Percentiles rank a stretch among this genome's conserved stretches.
Conservation (phyloP, 163 green algal species). For the Prototheca stagnorum region DNA sequence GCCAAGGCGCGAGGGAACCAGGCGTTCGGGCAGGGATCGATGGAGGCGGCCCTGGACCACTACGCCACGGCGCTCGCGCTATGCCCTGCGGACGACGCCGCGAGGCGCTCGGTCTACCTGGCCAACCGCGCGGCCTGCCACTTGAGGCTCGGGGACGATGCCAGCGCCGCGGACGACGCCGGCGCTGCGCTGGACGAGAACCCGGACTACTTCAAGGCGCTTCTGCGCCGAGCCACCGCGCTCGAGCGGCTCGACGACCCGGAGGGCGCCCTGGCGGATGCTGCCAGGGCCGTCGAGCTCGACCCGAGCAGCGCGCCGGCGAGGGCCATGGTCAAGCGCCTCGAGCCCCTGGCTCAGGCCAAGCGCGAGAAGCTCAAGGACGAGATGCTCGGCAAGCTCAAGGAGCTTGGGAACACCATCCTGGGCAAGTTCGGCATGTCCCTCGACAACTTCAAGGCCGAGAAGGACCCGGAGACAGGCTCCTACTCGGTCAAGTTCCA, state of each 20-base stretch:
- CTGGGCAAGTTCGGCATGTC: constrained; percentile 90
- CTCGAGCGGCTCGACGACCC: constrained; percentile 64
- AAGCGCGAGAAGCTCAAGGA: constrained; percentile 74
- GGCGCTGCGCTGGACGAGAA: constrained; percentile 51
- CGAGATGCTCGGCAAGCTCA: constrained; percentile 89
- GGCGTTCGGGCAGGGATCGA: no score
- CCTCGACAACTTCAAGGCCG: constrained; percentile 94
- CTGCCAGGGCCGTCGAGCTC: constrained; percentile 45
- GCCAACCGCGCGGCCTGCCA: constrained; percentile 57
- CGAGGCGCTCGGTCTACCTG: constrained; percentile 51
- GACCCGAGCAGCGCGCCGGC: constrained; percentile 36
- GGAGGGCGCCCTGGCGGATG: constrained; percentile 57
- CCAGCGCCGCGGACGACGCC: constrained; percentile 30
- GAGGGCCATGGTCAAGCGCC: constrained; percentile 10
- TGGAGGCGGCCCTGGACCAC: no score
- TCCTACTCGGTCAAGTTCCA: constrained; percentile 86
- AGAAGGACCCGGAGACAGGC: constrained; percentile 81
- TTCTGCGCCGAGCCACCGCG: constrained; percentile 40
- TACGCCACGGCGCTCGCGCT: no score
- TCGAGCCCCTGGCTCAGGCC: constrained; percentile 61
- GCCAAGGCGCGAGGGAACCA: no score
- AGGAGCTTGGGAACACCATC: constrained; percentile 87
- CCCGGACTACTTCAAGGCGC: constrained; percentile 38
- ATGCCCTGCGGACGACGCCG: background rate
- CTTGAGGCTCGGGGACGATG: constrained; percentile 30